Conservation (phyloP, 495 filamentous ascomycete genomes). For the Glutinoglossum americanum region DNA sequence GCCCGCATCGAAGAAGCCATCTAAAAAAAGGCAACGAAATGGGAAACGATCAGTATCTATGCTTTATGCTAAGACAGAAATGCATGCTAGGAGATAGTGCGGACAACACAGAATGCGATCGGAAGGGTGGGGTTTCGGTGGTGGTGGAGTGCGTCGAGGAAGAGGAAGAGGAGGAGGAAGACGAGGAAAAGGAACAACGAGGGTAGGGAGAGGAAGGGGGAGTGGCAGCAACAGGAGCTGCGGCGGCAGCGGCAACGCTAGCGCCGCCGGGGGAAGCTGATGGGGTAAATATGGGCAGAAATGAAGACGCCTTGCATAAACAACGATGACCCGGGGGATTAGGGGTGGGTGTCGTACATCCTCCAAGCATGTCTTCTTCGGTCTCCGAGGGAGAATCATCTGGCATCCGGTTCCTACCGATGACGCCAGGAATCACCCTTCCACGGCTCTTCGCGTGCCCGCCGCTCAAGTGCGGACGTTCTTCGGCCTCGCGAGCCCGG, state of each 20-base stretch:
- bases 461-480: constrained; percentile 20
- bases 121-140: not conserved
- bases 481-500: constrained; percentile 45
- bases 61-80: constrained; percentile 5
- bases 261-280: not conserved
- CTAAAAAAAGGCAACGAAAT: constrained; percentile 23
- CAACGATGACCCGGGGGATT: constrained; percentile 10
- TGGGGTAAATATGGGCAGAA: constrained; percentile 4
- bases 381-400: constrained; percentile 31
- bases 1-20: constrained; percentile 90
- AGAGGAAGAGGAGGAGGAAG: constrained; percentile 1
- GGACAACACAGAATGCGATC: not conserved
- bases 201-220: not conserved
- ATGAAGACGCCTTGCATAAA: constrained; percentile 2
- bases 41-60: constrained; percentile 10
- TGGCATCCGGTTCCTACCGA: constrained; percentile 28
- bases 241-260: not conserved
- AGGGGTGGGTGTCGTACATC: constrained; percentile 39
- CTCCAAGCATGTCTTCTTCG: constrained; percentile 77
- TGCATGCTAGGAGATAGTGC: constrained; percentile 1
- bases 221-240: not conserved
- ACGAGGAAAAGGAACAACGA: not conserved
- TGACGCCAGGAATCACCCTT: constrained; percentile 30
- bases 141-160: not conserved
- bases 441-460: constrained; percentile 32